These are phyloP conservation scores for Pseudogymnoascus sp. DNA, from an alignment of 2,329 filamentous ascomycete genomes.

Conservation along the genomic window DNA sequence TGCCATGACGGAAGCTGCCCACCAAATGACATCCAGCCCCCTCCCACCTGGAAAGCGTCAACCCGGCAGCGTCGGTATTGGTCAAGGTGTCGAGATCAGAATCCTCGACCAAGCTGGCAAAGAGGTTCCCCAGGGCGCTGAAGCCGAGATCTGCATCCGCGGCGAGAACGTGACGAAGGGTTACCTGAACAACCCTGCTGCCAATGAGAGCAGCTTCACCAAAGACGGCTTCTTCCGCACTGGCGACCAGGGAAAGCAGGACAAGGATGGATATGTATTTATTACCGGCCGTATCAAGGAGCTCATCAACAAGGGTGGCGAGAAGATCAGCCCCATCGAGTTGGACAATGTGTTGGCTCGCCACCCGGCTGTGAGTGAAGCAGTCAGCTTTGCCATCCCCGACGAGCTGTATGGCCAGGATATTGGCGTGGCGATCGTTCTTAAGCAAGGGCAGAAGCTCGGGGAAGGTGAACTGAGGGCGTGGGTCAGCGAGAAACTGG, in stretches of 20 bases:
- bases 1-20: constrained; percentile 85
- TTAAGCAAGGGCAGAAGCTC: constrained; percentile 56
- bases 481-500: constrained; percentile 64
- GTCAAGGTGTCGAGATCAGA: constrained; percentile 74
- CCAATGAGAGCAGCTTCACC: constrained; percentile 69
- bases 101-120: constrained; percentile 67
- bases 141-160: constrained; percentile 76
- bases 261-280: constrained; percentile 72
- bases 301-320: constrained; percentile 82
- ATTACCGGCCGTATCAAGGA: constrained; percentile 94
- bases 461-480: constrained; percentile 54
- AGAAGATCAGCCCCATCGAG: constrained; percentile 86
- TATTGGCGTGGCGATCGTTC: constrained; percentile 67
- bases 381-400: constrained; percentile 75
- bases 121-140: constrained; percentile 59
- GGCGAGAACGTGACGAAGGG: constrained; percentile 80
- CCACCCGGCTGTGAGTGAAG: constrained; percentile 66
- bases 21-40: constrained; percentile 76
- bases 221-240: constrained; percentile 77
- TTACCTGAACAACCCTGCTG: constrained; percentile 74
- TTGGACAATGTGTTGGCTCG: constrained; percentile 75
- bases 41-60: constrained; percentile 65
- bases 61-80: constrained; percentile 75
- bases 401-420: constrained; percentile 82
- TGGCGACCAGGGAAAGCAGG: constrained; percentile 76